A percentile compares a stretch with the other conserved stretches of the same genome.
Evolutionary conservation across 441 rosid genomes (phyloP).

Genomic region (Adansonia grandidieri): DNA sequence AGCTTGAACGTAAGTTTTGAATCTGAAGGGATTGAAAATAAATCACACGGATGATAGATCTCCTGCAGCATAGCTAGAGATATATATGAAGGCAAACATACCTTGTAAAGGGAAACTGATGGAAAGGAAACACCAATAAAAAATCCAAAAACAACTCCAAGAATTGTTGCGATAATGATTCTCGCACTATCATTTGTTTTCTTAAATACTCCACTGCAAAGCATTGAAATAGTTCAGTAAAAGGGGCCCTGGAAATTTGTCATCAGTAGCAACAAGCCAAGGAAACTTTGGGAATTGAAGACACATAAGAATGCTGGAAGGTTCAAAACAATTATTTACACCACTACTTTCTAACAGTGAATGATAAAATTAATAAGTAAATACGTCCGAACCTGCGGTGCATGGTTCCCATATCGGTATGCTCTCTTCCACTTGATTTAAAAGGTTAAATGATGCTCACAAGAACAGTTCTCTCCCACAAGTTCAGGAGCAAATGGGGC

Average conservation of each 20-base stretch:
- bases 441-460: conserved; percentile 29
- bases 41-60: conserved; percentile 21
- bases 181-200: conserved; percentile 60
- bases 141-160: conserved; percentile 77
- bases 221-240: conserved; percentile 19
- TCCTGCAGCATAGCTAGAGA: conserved; percentile 1
- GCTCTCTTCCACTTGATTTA: conserved; percentile 32
- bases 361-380: neutral
- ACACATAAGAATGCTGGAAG: neutral
- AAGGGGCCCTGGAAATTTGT: neutral
- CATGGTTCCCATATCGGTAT: conserved; percentile 46
- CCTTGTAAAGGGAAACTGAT: conserved; percentile 62
- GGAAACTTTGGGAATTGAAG: neutral
- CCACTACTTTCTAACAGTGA: conserved; percentile 9
- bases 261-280: neutral
- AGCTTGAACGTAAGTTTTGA: conserved; percentile 50
- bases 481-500: conserved; percentile 30
- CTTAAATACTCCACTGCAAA: conserved; percentile 64
- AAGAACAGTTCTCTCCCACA: conserved; percentile 31
- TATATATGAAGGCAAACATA: conserved; percentile 31
- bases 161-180: conserved; percentile 51
- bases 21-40: conserved; percentile 49
- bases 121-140: conserved; percentile 76
- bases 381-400: conserved; percentile 62
- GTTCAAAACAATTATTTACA: conserved; percentile 10